phyloP scores from a whole-genome alignment of 176 grass and related monocot species.

The Musa schizocarpa region DNA sequence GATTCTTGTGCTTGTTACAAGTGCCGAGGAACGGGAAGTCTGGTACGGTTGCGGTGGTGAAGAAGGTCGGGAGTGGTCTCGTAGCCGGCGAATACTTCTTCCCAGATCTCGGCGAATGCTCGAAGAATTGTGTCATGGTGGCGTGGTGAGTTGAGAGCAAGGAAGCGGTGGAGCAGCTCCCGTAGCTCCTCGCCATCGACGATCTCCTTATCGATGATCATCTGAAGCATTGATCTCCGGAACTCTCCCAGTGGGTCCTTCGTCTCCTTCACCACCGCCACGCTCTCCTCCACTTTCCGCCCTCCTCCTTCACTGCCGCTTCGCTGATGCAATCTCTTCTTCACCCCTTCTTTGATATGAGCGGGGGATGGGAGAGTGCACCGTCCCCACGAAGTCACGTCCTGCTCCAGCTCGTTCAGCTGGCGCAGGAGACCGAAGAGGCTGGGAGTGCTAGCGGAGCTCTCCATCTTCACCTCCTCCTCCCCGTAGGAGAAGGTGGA shows the following conservation, averaged over 20 bases:
- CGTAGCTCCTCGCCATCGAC: constrained; percentile 13
- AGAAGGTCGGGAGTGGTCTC: constrained; percentile 9
- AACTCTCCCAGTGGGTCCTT: constrained; percentile 12
- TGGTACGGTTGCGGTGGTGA: not conserved
- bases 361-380: not conserved
- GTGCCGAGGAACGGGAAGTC: not conserved
- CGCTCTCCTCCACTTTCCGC: constrained; percentile 2
- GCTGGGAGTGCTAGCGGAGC: not conserved
- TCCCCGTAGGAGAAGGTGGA: constrained; percentile 7
- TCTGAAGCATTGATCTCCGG: constrained; percentile 15
- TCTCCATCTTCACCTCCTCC: not conserved
- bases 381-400: not conserved
- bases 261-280: constrained; percentile 13
- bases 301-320: not conserved
- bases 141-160: not conserved
- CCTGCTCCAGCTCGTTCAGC: constrained; percentile 11
- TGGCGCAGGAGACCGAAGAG: constrained; percentile 6
- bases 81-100: constrained; percentile 16
- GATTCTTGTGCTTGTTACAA: not conserved
- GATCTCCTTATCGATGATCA: constrained; percentile 20
- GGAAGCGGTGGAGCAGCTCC: constrained; percentile 3
- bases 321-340: not conserved
- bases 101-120: constrained; percentile 15
- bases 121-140: not conserved
- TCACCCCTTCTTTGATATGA: no score